Evolutionary conservation across 176 grass and related monocot genomes (phyloP), one percentile per base, ranked within the genome.

Genomic region (Carex cristatella): DNA sequence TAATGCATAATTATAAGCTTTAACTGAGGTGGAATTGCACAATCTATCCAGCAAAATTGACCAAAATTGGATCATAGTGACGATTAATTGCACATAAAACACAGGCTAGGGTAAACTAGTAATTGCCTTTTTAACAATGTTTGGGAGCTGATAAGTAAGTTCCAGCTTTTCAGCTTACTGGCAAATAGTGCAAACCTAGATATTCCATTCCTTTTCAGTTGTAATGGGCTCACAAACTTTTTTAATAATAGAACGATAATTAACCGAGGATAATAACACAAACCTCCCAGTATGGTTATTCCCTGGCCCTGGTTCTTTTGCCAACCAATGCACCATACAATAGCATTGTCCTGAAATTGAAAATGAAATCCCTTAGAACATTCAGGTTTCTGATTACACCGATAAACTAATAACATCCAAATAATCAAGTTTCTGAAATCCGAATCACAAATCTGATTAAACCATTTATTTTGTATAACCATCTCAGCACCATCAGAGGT

Each of bases 311-410:
- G 88, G 81, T 90, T 99, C 66, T 86, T 99, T 90, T 92, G 93
- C 96, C 96, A 99, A 59, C 96, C 96, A 86, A 99, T 94, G 84
- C 96, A 99, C 96, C 96, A 99, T 80, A 92, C 58, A 75, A 87
- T 85, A 74, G 56, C 82, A 87, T 89, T 91, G 15, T 88, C 96
- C 96, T 99, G 87, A 69, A 95, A 87, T 75, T 30, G 7, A 53
- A 32, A 84, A 15, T 1, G 65, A 87, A 74, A 82, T 11, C 30
- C 35, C 10, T 61, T 85, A 80, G 7, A 81, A 85, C 75, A 30
- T 6, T 42, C 53, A 61, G 23, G 23, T 23, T 23, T 23, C 23
- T 23, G 23, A 23, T 23, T 23, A 23, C 23, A 23, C 23, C 23
- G 23, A 23, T 23, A 23, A 23, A 23, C 23, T 23, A 23, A 23